Base-by-base conservation (phyloP, 305 asterid genomes). In the Fraxinus dipetala region DNA sequence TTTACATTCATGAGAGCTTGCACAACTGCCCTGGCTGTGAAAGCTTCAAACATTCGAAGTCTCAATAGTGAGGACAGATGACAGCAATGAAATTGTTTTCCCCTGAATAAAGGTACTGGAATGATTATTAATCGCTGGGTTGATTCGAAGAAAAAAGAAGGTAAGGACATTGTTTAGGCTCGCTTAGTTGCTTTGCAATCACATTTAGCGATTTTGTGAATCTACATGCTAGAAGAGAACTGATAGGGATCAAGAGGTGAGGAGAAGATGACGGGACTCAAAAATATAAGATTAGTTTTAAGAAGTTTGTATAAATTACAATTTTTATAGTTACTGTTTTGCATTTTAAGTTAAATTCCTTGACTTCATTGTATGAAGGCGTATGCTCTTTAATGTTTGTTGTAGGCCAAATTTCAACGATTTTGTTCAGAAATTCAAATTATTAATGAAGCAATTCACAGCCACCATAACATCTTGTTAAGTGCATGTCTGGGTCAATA, bases 11-110 rank as follows among this genome's bases (percentile, higher is more conserved):
- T 6, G 98, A 93, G 86, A 96, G 99, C 90, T 86, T 96, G 91
- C 99, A 94, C 83, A 96, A 96, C 56, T 96, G 99, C 87, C 99
- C 97, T 0, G 97, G 98, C 59, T 94, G 99, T 79, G 98, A 96
- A 94, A 90, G 98, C 88, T 89, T 90, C 83, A 87, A 87, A 31
- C 93, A 90, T 70, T 88, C 94, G 18, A 80, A 87, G 79, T 34
- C 89, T 76, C 1, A 78, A 45, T 9, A 72, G 82, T 11, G 81
- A 69, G 99, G 88, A 87, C 74, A 90, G 83, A 79, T 88, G 85
- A 85, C 72, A 26, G 51, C 48, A 36, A 26, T 38, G 26, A 8
- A 30, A 34, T 10, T n/a, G 32, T 72, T 72, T 34, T n/a, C 77
- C 13, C 28, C 38, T 13, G 36, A 1, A 1, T 30, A 5, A 30